These are phyloP conservation scores for Cystobasidium tubakii DNA, from an alignment of 768 basidiomycete species.

Conservation along the genomic window DNA sequence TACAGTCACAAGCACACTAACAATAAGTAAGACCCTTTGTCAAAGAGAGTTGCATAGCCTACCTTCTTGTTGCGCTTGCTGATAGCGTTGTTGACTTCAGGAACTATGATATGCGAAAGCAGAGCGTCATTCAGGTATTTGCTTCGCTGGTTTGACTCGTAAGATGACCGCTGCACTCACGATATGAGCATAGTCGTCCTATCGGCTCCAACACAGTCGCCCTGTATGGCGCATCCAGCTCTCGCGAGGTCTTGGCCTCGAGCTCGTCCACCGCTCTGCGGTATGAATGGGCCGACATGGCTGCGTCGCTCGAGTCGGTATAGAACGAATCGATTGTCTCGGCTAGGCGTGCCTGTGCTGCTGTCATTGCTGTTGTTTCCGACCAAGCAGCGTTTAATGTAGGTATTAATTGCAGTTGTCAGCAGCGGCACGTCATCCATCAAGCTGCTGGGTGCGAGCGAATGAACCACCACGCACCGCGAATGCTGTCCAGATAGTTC, in stretches of 20 bases:
- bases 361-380: constrained; percentile 69
- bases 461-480: constrained; percentile 56
- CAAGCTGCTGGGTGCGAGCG: not conserved
- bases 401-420: not conserved
- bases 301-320: constrained; percentile 57
- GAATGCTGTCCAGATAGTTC: constrained; percentile 87
- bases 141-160: constrained; percentile 56
- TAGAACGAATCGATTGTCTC: constrained; percentile 93
- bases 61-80: constrained; percentile 95
- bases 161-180: not conserved
- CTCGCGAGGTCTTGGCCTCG: constrained; percentile 72
- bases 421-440: not conserved
- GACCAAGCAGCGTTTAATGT: no score
- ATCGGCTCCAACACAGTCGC: constrained; percentile 91
- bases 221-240: constrained; percentile 87
- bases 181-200: constrained; percentile 71
- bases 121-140: constrained; percentile 55
- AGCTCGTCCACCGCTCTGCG: constrained; percentile 90
- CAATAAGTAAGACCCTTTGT: no score
- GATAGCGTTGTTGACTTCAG: constrained; percentile 86
- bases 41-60: constrained; percentile 3
- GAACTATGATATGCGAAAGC: constrained; percentile 61
- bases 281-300: constrained; percentile 96
- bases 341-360: constrained; percentile 83
- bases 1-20: no score